Evolutionary conservation across 176 grass and related monocot species (phyloP).

Genomic region (Musa acuminata): DNA sequence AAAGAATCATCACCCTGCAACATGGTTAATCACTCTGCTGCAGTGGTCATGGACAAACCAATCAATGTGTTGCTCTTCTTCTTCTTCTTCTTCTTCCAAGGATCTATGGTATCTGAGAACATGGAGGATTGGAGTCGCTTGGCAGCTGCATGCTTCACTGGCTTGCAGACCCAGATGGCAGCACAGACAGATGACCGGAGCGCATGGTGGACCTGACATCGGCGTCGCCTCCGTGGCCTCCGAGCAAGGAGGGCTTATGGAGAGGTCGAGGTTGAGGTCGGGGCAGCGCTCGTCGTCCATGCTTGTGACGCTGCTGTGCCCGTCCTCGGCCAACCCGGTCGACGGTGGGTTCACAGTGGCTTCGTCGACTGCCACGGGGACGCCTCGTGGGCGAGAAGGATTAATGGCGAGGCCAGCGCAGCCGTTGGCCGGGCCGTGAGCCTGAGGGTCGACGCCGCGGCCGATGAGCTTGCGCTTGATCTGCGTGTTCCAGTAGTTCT

Average conservation of each 20-base stretch:
- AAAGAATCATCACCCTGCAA: too few species aligned
- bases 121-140: not conserved
- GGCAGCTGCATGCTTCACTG: not conserved
- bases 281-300: not conserved
- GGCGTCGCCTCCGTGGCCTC: not conserved
- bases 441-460: not conserved
- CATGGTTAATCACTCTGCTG: too few species aligned
- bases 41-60: too few species aligned
- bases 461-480: constrained; percentile 6
- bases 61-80: too few species aligned
- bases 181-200: not conserved
- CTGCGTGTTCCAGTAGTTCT: constrained; percentile 19
- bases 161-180: not conserved
- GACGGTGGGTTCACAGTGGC: too few species aligned
- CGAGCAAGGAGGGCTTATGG: too few species aligned
- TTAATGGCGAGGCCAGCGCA: not conserved
- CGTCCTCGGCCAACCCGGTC: not conserved
- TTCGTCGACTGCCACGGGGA: too few species aligned
- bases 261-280: not conserved
- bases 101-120: too few species aligned
- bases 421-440: not conserved
- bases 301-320: not conserved
- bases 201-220: not conserved
- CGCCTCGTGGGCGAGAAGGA: too few species aligned
- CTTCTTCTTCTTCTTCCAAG: too few species aligned